Base-by-base conservation (phyloP, 306 rosid species). In the Lathyrus sativus region DNA sequence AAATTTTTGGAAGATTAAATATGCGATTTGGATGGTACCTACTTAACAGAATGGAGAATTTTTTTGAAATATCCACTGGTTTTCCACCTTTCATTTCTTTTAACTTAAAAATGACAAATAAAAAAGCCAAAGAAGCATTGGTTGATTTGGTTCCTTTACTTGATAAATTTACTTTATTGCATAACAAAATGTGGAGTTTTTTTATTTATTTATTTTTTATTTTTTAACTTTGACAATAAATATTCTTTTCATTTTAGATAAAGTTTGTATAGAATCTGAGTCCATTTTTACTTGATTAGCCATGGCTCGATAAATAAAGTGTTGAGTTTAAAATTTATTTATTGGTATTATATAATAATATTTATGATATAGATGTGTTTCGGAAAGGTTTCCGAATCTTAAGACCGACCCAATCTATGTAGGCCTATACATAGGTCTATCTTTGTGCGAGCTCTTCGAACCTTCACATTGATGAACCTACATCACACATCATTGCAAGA, bases 11-110 rank as follows among this genome's bases (percentile, higher is more conserved):
- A 75, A 38, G 46, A 54, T 60, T 38, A 60, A 39, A 28, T 13
- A 51, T 61, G 79, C 70, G 4, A 49, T 61, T 44, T 37, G 55
- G 67, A 22, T 53, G 80, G 46, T 55, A 11, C 45, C 37, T 50
- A 2, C 29, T 33, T 41, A 3, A 31, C 15, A 11, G 31, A n/a
- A 13, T 5, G 54, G 39, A 24, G 43, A 57, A n/a, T 19, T 51
- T 19, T 6, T 48, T 26, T 24, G 9, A 55, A 55, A 11, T 49
- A 7, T 15, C 22, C 7, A 48, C 5, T 15, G 10, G 11, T 15
- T 15, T 19, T 48, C 54, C 11, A 48, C 54, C 54, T 2, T 48
- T 10, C 22, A 14, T 46, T 14, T 4, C 14, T 48, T 33, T 33
- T 5, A 33, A 33, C 8, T 33, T 33, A 5, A 33, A 33, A 33